Conservation (phyloP, 1,139 yeast species). For the Debaryomycetaceae sp. region DNA sequence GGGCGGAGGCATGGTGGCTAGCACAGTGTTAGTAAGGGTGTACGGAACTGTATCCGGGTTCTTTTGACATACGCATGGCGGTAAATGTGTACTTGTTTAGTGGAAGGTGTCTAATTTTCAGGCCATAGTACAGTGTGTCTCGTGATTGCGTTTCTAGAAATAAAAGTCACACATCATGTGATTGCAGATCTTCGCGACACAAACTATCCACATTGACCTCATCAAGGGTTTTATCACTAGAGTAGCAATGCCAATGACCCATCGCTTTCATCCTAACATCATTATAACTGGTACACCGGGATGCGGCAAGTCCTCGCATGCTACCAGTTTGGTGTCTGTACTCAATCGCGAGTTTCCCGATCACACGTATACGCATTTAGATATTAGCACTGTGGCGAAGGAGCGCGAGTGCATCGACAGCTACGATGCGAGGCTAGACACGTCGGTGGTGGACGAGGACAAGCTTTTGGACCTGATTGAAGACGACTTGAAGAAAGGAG, state of each 20-base stretch:
- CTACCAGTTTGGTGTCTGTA: slow-evolving; percentile 47
- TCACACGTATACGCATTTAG: slow-evolving; percentile 39
- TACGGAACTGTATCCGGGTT: not conserved
- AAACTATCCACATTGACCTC: not conserved
- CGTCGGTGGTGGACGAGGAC: slow-evolving; percentile 89
- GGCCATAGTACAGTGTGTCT: not conserved
- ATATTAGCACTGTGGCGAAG: slow-evolving; percentile 76
- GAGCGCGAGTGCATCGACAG: slow-evolving; percentile 70
- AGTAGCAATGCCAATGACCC: no score
- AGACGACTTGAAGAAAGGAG: slow-evolving; percentile 73
- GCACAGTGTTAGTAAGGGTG: slow-evolving; percentile 4
- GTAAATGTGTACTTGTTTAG: not conserved
- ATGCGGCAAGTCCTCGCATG: slow-evolving; percentile 88
- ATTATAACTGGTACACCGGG: slow-evolving; percentile 97
- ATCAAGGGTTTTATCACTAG: no score
- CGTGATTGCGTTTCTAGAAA: no score
- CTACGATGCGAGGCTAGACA: slow-evolving; percentile 74
- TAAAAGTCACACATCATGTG: no score
- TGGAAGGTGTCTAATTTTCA: not conserved
- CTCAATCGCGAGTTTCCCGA: slow-evolving; percentile 17
- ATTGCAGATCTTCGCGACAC: no score
- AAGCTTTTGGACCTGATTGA: slow-evolving; percentile 73
- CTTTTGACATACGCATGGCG: not conserved
- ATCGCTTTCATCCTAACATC: slow-evolving; percentile 64
- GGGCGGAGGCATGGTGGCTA: slow-evolving; percentile 20